Conservation (phyloP, 2,329 filamentous ascomycete genomes). For the Penicillium sp. region DNA sequence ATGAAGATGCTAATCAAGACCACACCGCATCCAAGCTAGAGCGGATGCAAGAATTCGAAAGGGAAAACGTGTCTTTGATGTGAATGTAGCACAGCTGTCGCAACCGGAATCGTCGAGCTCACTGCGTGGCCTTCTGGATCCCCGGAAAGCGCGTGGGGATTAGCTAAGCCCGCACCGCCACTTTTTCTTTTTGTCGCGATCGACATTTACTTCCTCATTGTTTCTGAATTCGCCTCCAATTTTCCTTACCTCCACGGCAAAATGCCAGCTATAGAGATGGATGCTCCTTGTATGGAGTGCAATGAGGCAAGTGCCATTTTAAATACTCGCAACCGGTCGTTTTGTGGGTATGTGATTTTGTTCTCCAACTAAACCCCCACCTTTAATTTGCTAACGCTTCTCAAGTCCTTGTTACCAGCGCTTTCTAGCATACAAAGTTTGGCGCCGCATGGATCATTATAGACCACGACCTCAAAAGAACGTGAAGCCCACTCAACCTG, state of each 20-base stretch:
- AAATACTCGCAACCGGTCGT: constrained; percentile 57
- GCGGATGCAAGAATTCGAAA: not conserved
- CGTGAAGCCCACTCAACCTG: not conserved
- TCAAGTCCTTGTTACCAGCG: constrained; percentile 70
- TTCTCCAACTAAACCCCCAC: constrained; percentile 5
- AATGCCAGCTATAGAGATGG: constrained; percentile 36
- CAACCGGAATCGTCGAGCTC: constrained; percentile 10
- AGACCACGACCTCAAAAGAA: constrained; percentile 35
- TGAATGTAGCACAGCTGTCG: not conserved
- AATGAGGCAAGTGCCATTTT: constrained; percentile 51
- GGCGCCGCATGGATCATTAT: constrained; percentile 73
- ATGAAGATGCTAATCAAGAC: constrained; percentile 13
- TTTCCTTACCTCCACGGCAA: not conserved
- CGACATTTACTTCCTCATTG: not conserved
- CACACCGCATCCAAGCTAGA: constrained; percentile 22
- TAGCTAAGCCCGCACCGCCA: constrained; percentile 28
- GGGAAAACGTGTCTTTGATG: not conserved
- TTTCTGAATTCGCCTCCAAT: not conserved
- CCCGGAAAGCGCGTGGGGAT: constrained; percentile 22
- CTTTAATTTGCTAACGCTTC: constrained; percentile 13
- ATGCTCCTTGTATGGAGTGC: constrained; percentile 57
- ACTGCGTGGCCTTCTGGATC: constrained; percentile 8
- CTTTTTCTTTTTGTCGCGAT: constrained; percentile 17
- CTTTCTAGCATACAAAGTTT: constrained; percentile 75
- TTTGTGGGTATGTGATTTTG: constrained; percentile 55